Percentiles rank a stretch among this genome's conserved stretches.
These are phyloP conservation scores for Nicotiana undulata DNA, from an alignment of 257 asterid genomes.

Conservation along the genomic window DNA sequence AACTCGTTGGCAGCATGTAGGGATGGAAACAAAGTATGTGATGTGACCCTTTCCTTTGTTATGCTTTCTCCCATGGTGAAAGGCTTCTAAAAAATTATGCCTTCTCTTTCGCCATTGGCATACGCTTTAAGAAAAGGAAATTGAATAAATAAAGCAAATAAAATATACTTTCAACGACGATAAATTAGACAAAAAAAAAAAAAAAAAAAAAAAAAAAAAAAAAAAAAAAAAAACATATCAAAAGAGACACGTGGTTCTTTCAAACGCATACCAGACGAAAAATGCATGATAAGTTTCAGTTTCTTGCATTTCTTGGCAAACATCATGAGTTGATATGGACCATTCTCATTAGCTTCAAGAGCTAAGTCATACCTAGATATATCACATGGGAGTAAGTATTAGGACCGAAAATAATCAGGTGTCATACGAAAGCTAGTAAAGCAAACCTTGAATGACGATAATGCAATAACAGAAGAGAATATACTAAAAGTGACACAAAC, in stretches of 20 bases:
- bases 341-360: slow-evolving; percentile 29
- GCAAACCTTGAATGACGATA: too few relatives aligned
- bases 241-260: too few relatives aligned
- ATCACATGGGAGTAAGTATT: too few relatives aligned
- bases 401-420: too few relatives aligned
- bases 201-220: too few relatives aligned
- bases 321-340: slow-evolving; percentile 11
- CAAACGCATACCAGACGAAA: background rate
- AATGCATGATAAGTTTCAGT: slow-evolving; percentile 33
- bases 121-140: background rate
- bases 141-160: background rate
- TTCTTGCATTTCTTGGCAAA: slow-evolving; percentile 48
- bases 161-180: too few relatives aligned
- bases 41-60: background rate
- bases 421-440: too few relatives aligned
- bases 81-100: background rate
- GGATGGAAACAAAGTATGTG: background rate
- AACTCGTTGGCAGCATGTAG: slow-evolving; percentile 28
- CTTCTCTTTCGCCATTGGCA: background rate
- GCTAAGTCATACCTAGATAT: background rate
- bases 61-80: background rate
- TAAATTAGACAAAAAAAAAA: too few relatives aligned
- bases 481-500: too few relatives aligned
- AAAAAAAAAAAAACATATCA: too few relatives aligned
- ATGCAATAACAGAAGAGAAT: too few relatives aligned